Conservation (phyloP, 1,284 basidiomycete genomes). For the Tylopilus orsonianus region DNA sequence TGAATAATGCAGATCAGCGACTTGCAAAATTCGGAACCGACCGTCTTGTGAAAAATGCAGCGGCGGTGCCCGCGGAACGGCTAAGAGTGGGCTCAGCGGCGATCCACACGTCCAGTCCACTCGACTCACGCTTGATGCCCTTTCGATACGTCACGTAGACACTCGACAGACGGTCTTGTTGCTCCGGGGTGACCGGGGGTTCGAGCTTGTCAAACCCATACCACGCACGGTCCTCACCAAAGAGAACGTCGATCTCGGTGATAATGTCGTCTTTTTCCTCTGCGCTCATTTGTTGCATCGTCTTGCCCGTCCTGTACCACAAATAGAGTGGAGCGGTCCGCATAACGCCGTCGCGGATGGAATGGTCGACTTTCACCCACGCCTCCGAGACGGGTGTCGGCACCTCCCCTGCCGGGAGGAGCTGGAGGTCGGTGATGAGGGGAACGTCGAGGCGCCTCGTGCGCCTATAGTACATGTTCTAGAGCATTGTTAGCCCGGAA, state of each 20-base stretch:
- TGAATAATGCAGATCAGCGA: conserved; percentile 89
- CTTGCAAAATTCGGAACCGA: conserved; percentile 85
- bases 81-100: conserved; percentile 36
- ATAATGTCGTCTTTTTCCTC: conserved; percentile 66
- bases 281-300: conserved; percentile 53
- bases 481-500: not conserved
- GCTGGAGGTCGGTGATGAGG: conserved; percentile 60
- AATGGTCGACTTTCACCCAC: conserved; percentile 61
- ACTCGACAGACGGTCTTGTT: conserved; percentile 43
- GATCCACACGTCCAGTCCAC: not conserved
- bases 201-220: conserved; percentile 79
- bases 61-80: conserved; percentile 65
- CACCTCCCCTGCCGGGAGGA: conserved; percentile 52
- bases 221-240: conserved; percentile 78
- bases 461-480: conserved; percentile 83
- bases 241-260: conserved; percentile 87
- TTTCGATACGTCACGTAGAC: conserved; percentile 61
- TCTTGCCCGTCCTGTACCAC: conserved; percentile 75
- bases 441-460: conserved; percentile 77
- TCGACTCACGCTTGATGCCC: conserved; percentile 62
- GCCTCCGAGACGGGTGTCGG: conserved; percentile 42
- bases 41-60: conserved; percentile 82
- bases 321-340: conserved; percentile 55
- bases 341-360: conserved; percentile 56
- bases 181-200: conserved; percentile 49